A percentile compares a stretch with the other conserved stretches of the same genome.
Evolutionary conservation across 164 flowering plant genomes (phyloP).

Genomic region (Annona squamosa): DNA sequence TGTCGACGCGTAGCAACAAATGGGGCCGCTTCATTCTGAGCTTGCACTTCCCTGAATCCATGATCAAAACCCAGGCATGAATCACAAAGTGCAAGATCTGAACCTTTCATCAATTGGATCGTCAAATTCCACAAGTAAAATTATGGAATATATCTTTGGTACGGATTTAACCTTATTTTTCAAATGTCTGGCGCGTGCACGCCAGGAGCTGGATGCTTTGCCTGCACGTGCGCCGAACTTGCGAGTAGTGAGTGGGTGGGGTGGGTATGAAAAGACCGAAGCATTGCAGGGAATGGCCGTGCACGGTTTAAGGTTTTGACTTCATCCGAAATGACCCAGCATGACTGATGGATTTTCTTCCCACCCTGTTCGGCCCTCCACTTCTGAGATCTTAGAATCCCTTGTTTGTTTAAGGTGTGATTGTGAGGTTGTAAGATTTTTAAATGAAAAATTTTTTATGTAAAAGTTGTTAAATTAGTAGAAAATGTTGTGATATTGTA

Average conservation of each 20-base stretch:
- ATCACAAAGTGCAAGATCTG: background rate
- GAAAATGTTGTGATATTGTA: too few species aligned
- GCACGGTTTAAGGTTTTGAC: background rate
- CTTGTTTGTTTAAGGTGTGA: too few species aligned
- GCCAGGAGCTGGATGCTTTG: background rate
- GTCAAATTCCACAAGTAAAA: too few species aligned
- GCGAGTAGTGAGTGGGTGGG: background rate
- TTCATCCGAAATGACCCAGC: background rate
- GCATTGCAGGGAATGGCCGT: background rate
- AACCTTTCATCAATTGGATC: background rate
- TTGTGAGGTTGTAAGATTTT: too few species aligned
- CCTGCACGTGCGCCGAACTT: background rate
- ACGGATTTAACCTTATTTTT: too few species aligned
- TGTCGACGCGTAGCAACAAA: background rate
- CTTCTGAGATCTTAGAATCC: too few species aligned
- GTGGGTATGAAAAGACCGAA: background rate
- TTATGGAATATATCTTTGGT: too few species aligned
- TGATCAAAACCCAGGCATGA: too few species aligned
- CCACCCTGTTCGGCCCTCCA: too few species aligned
- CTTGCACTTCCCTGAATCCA: background rate
- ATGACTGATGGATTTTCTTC: too few species aligned
- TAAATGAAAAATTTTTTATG: too few species aligned
- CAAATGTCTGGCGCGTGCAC: background rate
- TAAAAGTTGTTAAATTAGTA: too few species aligned
- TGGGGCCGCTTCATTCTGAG: background rate